These are phyloP conservation scores for Thraustochytrium sp. DNA, from an alignment of 352 stramenopile species.

Conservation along the genomic window DNA sequence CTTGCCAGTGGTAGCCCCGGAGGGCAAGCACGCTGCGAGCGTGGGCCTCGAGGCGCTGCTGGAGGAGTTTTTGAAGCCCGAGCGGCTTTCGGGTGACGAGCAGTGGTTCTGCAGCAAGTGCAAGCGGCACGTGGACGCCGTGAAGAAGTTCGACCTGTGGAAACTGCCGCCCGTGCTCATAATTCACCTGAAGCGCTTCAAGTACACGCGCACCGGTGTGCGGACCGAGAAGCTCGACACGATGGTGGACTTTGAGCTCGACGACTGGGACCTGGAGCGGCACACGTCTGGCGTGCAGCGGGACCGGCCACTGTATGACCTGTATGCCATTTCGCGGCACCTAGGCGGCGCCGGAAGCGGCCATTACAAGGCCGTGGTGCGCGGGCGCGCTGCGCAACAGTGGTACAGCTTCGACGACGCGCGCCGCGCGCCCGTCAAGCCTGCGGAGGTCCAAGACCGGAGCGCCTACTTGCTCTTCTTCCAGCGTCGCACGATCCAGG, in stretches of 20 bases:
- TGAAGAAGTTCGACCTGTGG: conserved; percentile 96
- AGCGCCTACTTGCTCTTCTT: conserved; percentile 49
- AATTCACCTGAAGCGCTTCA: conserved; percentile 99
- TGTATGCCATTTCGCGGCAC: conserved; percentile 96
- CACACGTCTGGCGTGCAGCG: conserved; percentile 31
- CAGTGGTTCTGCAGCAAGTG: conserved; percentile 80
- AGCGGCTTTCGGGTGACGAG: conserved; percentile 70
- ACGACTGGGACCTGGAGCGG: conserved; percentile 72
- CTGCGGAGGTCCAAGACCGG: conserved; percentile 14
- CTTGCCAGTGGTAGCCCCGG: neutral
- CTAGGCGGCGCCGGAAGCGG: conserved; percentile 86
- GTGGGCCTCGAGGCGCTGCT: conserved; percentile 66
- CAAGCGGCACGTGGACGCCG: conserved; percentile 68
- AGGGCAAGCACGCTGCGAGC: neutral
- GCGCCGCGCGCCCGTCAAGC: conserved; percentile 49
- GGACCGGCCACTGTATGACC: conserved; percentile 78
- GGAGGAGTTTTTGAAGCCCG: conserved; percentile 62
- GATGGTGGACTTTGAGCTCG: conserved; percentile 88
- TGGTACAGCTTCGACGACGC: conserved; percentile 98
- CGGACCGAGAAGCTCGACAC: conserved; percentile 85
- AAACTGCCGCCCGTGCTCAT: conserved; percentile 91
- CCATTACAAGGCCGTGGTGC: conserved; percentile 76
- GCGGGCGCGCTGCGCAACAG: conserved; percentile 73
- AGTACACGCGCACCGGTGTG: conserved; percentile 56
- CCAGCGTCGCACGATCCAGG: neutral